These are phyloP conservation scores for Eleusine coracana DNA, from an alignment of 176 grass and related monocot species.

Conservation along the genomic window DNA sequence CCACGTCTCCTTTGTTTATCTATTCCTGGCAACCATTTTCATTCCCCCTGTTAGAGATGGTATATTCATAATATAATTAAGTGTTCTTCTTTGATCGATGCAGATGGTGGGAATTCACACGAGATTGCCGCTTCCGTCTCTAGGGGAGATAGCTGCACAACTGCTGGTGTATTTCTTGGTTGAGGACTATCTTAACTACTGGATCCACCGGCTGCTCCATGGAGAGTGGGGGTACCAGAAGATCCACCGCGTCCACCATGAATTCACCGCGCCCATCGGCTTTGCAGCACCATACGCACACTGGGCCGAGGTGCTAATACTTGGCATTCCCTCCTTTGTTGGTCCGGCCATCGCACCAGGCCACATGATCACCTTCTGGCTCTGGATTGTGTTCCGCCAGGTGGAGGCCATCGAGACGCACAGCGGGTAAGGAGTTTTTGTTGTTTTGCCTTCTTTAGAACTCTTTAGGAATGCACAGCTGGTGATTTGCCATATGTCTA, in stretches of 20 bases:
- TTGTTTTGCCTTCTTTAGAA: neutral
- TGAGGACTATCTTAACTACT: slow-evolving; percentile 90
- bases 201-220: slow-evolving; percentile 84
- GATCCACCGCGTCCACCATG: slow-evolving; percentile 84
- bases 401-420: slow-evolving; percentile 89
- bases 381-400: slow-evolving; percentile 84
- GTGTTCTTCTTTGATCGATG: neutral
- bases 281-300: slow-evolving; percentile 87
- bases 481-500: neutral
- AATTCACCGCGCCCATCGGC: slow-evolving; percentile 80
- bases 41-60: neutral
- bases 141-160: slow-evolving; percentile 70
- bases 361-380: slow-evolving; percentile 91
- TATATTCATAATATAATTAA: neutral
- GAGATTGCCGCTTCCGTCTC: slow-evolving; percentile 63
- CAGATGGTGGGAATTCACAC: slow-evolving; percentile 86
- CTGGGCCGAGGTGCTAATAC: slow-evolving; percentile 84
- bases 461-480: neutral
- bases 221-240: slow-evolving; percentile 81
- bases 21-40: neutral
- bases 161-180: slow-evolving; percentile 81
- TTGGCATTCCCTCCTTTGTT: slow-evolving; percentile 69
- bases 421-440: slow-evolving; percentile 64
- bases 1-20: neutral
- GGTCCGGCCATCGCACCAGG: slow-evolving; percentile 76